Conservation (phyloP, 2,329 filamentous ascomycete genomes). For the Coniella lustricola region DNA sequence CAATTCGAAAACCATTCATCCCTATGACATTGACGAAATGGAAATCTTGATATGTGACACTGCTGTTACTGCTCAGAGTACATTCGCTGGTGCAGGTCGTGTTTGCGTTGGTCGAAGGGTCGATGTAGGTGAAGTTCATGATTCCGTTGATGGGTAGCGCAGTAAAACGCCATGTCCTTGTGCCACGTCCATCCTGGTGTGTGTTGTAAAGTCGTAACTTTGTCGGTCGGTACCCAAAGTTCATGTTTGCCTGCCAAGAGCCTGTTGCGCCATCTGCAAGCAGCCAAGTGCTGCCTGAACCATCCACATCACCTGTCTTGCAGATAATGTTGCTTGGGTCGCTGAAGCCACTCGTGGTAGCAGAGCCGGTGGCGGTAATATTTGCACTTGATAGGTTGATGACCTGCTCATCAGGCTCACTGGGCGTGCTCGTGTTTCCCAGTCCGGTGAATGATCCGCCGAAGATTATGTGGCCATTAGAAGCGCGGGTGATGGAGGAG, state of each 20-base stretch:
- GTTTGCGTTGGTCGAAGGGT: slow-evolving; percentile 62
- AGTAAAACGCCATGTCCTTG: slow-evolving; percentile 80
- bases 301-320: slow-evolving; percentile 59
- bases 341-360: slow-evolving; percentile 55
- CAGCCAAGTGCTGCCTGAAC: slow-evolving; percentile 74
- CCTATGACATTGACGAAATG: slow-evolving; percentile 80
- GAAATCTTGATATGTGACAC: slow-evolving; percentile 75
- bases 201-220: slow-evolving; percentile 88
- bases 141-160: slow-evolving; percentile 84
- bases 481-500: slow-evolving; percentile 76
- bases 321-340: slow-evolving; percentile 80
- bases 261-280: slow-evolving; percentile 68
- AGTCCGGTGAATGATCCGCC: slow-evolving; percentile 85
- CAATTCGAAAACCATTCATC: slow-evolving; percentile 80
- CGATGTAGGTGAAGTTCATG: slow-evolving; percentile 89
- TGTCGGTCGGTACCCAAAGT: slow-evolving; percentile 78
- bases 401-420: slow-evolving; percentile 63
- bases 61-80: slow-evolving; percentile 67
- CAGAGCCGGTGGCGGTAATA: slow-evolving; percentile 60
- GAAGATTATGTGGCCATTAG: slow-evolving; percentile 82
- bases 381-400: slow-evolving; percentile 78
- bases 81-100: slow-evolving; percentile 73
- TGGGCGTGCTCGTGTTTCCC: slow-evolving; percentile 68
- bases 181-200: slow-evolving; percentile 73
- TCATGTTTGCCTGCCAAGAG: slow-evolving; percentile 76